Evolutionary conservation across 345 rosid genomes (phyloP).

Genomic region (Bruguiera sexangula): DNA sequence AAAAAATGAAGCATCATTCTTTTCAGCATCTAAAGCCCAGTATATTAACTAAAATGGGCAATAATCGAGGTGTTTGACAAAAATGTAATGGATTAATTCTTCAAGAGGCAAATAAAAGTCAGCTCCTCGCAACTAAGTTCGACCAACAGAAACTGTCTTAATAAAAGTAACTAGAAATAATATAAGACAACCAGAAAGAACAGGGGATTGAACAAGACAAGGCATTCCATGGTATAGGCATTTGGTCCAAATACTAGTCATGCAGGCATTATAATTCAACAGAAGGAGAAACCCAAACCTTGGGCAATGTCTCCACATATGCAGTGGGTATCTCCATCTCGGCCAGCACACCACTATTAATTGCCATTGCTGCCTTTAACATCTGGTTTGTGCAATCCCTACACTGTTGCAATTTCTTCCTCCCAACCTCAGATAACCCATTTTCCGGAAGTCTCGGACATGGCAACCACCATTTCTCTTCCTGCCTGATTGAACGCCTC

Average conservation of each 20-base stretch:
- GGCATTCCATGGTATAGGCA: no score
- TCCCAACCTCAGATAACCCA: conserved; percentile 72
- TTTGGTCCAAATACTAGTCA: background rate
- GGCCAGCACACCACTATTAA: conserved; percentile 78
- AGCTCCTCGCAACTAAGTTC: background rate
- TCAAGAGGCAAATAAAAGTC: background rate
- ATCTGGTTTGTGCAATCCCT: conserved; percentile 90
- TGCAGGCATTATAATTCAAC: background rate
- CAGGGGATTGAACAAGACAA: background rate
- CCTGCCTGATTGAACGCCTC: conserved; percentile 81
- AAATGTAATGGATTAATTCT: background rate
- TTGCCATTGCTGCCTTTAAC: conserved; percentile 95
- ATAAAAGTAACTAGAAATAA: background rate
- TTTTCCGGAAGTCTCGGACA: conserved; percentile 77
- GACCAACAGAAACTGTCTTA: background rate
- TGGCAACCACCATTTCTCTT: conserved; percentile 89
- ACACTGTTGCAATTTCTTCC: conserved; percentile 80
- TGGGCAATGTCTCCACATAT: conserved; percentile 83
- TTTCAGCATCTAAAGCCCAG: background rate
- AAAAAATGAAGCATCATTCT: no score
- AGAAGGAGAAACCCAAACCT: conserved; percentile 37
- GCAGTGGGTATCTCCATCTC: conserved; percentile 93
- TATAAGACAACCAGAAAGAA: background rate
- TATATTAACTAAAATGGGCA: no score
- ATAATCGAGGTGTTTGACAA: background rate